These are phyloP conservation scores for Trametes sanguinea DNA, from an alignment of 768 basidiomycete genomes.

Conservation along the genomic window DNA sequence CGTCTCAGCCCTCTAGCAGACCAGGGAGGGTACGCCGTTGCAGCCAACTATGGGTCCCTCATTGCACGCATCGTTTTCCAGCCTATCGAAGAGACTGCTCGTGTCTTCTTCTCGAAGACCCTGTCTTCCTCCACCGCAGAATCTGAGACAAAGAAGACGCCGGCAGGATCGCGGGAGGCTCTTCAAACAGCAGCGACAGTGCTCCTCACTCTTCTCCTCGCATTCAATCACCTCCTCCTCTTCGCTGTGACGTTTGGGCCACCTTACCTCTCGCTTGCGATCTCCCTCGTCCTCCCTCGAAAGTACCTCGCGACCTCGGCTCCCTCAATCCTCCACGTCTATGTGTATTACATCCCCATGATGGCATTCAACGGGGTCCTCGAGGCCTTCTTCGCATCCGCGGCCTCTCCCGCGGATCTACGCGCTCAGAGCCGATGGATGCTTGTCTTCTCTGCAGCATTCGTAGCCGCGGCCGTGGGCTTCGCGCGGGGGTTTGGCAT, in stretches of 20 bases:
- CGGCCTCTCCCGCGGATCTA: constrained; percentile 68
- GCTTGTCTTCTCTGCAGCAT: constrained; percentile 70
- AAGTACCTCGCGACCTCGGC: constrained; percentile 79
- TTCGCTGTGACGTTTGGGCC: constrained; percentile 76
- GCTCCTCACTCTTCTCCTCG: constrained; percentile 50
- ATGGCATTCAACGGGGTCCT: constrained; percentile 89
- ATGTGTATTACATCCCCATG: constrained; percentile 87
- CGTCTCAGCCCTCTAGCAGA: constrained; percentile 80
- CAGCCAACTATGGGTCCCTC: constrained; percentile 96
- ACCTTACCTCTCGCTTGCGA: constrained; percentile 68
- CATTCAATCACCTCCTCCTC: constrained; percentile 71
- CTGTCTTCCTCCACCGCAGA: constrained; percentile 35
- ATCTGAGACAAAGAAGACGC: background rate
- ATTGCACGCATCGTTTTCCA: constrained; percentile 92
- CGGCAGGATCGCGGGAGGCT: constrained; percentile 1
- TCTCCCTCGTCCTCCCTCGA: constrained; percentile 69
- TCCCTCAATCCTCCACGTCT: constrained; percentile 71
- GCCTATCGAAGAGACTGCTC: constrained; percentile 90
- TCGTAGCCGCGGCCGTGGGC: constrained; percentile 54
- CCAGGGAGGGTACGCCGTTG: constrained; percentile 94
- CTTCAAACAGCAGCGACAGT: constrained; percentile 46
- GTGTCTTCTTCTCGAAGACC: constrained; percentile 83
- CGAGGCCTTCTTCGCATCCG: constrained; percentile 88
- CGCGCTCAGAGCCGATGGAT: constrained; percentile 80
- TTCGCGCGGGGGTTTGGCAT: constrained; percentile 46